Evolutionary conservation across 2,329 filamentous ascomycete genomes (phyloP), one percentile per base, ranked within the genome.

Genomic region (Knoxdaviesia capensis): DNA sequence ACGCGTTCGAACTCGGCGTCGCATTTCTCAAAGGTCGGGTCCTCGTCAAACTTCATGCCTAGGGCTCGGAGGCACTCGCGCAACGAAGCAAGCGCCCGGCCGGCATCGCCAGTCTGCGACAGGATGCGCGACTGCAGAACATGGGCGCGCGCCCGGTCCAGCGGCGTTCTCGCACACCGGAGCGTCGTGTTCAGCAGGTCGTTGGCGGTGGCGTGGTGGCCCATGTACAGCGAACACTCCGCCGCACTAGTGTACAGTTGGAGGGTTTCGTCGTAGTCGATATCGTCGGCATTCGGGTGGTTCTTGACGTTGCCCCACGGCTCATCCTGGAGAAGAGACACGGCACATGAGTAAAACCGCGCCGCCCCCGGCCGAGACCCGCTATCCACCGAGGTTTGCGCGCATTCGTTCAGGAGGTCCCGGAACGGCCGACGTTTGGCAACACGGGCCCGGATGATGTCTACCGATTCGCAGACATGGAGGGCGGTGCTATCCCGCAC

Each of bases 131-230:
- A 86, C 54, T 85, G 77, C 34, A 94, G 63, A 36, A 94, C 79
- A 62, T 80, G 92, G 0, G 84, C 83, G 6, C 82, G 78, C 1
- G 83, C 82, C 59, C 84, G 90, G 56, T 93, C 86, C 5, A 82
- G 69, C 0, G 82, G 62, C 11, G 76, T 76, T 48, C 70, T 77
- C 0, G 81, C 83, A 50, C 81, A 71, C 32, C 61, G 56, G 50
- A 90, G 82, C 5, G 92, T 73, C 3, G 70, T 72, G 28, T 72
- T 59, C 8, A 94, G 68, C n/a, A 88, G 60, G 31, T 66, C 63
- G 36, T 77, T 69, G 28, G 84, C 81, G 41, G 78, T 69, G 1
- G 69, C 62, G 45, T 78, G 73, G 48, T 85, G 73, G 5, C 76
- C 76, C 63, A 87, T 79, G 52, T 82, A 85, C 52, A 86, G 74